phyloP scores from a whole-genome alignment of 768 basidiomycete species.

The Phlegmacium glaucopus region DNA sequence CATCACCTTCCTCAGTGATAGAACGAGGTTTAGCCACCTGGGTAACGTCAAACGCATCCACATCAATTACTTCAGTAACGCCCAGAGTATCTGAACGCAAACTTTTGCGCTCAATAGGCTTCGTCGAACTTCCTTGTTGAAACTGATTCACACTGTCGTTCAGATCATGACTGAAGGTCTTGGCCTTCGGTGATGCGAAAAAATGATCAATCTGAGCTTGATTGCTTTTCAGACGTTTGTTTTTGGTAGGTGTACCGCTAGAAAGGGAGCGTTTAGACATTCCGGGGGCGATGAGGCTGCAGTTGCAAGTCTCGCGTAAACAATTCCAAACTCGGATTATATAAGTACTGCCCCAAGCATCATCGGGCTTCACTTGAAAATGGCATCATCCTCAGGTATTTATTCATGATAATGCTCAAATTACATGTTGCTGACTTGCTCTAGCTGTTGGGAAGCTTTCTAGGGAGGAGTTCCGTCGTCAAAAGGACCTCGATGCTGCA shows the following conservation, averaged over 20 bases:
- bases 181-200: slow-evolving; percentile 19
- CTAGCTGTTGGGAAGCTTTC: slow-evolving; percentile 79
- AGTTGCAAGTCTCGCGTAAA: too few species aligned
- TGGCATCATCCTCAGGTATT: slow-evolving; percentile 43
- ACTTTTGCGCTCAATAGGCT: not conserved
- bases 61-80: slow-evolving; percentile 15
- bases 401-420: not conserved
- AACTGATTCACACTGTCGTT: slow-evolving; percentile 4
- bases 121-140: slow-evolving; percentile 14
- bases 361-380: slow-evolving; percentile 7
- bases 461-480: slow-evolving; percentile 89
- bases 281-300: not conserved
- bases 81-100: not conserved
- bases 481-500: slow-evolving; percentile 97
- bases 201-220: slow-evolving; percentile 26
- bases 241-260: slow-evolving; percentile 12
- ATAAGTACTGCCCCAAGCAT: too few species aligned
- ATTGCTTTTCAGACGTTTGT: slow-evolving; percentile 15
- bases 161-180: not conserved
- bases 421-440: slow-evolving; percentile 5
- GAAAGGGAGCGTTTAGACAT: slow-evolving; percentile 21
- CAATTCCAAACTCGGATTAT: not conserved
- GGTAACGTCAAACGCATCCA: slow-evolving; percentile 17
- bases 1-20: not conserved
- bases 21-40: not conserved